Base-by-base conservation (phyloP, 2,329 filamentous ascomycete species). In the Pseudocercospora fijiensis region DNA sequence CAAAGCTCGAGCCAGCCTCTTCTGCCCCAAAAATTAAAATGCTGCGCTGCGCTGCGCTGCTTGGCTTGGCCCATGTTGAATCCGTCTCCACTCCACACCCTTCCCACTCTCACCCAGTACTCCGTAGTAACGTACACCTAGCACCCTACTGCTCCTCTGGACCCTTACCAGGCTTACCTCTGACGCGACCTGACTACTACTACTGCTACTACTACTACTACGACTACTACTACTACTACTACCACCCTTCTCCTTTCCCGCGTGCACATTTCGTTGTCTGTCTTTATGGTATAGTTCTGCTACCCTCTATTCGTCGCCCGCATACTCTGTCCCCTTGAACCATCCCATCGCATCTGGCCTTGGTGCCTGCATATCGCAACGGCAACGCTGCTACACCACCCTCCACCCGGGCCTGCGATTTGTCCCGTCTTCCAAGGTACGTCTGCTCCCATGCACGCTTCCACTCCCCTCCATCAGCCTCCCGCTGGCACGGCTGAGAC, bases 201-300 rank as follows among this genome's bases (percentile, higher is more conserved):
- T 28, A 41, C 30, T 56, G 33, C 49, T 43, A 26, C 55, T 30
- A 27, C 37, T 26, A 10, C 1, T 3, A 24, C 6, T 28, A 41
- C 30, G 33, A 56, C 49, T 43, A 26, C 49, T 26, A 10, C 1
- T 3, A 24, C 6, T 28, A 41, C 30, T 56, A 56, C 49, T 43
- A 26, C 55, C 55, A 27, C 37, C 24, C 52, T 45, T 55, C 59
- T 45, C 27, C 26, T 52, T 27, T 18, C 51, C 43, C 45, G 47
- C 45, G 58, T 37, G 45, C 51, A 33, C 58, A 55, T 43, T 56
- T 53, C 37, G 26, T 28, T 41, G 58, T 61, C 58, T 61, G 60
- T 61, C 60, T 49, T 57, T 57, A 37, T 57, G 41, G 60, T n/a
- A 61, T 30, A 61, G 41, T 61, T 51, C 18, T 43, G 30, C 49